These are phyloP conservation scores for Homolaphlyctis polyrhiza DNA, from an alignment of 371 early-diverging fungal species.

Conservation along the genomic window DNA sequence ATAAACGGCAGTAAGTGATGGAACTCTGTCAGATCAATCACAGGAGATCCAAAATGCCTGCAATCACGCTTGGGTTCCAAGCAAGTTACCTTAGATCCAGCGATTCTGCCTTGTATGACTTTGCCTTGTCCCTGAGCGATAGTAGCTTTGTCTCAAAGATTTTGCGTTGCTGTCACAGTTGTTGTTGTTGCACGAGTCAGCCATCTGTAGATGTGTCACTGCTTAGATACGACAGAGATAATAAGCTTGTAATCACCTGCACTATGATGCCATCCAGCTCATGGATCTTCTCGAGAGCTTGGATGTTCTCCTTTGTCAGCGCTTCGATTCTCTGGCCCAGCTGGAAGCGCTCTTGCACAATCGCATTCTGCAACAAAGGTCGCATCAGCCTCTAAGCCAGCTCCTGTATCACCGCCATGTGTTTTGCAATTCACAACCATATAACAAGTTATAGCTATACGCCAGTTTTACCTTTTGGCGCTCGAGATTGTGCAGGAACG, in stretches of 20 bases:
- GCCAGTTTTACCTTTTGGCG: constrained; percentile 1
- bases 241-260: background rate
- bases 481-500: constrained; percentile 13
- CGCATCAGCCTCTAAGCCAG: too few relatives aligned
- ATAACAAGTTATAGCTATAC: too few relatives aligned
- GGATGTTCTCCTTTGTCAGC: background rate
- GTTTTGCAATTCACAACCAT: too few relatives aligned
- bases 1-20: too few relatives aligned
- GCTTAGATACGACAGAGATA: too few relatives aligned
- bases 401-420: too few relatives aligned
- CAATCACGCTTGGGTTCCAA: too few relatives aligned
- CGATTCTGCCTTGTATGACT: background rate
- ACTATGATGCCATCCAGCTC: background rate
- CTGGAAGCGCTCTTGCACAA: constrained; percentile 5
- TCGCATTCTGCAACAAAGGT: too few relatives aligned
- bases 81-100: background rate
- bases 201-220: too few relatives aligned
- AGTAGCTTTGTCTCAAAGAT: background rate
- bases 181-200: too few relatives aligned
- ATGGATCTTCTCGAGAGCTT: background rate
- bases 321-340: background rate
- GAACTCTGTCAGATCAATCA: too few relatives aligned
- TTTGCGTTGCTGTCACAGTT: background rate
- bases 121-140: background rate
- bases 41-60: too few relatives aligned